Conservation (phyloP, 345 rosid species). For the Rhodomyrtus tomentosa region DNA sequence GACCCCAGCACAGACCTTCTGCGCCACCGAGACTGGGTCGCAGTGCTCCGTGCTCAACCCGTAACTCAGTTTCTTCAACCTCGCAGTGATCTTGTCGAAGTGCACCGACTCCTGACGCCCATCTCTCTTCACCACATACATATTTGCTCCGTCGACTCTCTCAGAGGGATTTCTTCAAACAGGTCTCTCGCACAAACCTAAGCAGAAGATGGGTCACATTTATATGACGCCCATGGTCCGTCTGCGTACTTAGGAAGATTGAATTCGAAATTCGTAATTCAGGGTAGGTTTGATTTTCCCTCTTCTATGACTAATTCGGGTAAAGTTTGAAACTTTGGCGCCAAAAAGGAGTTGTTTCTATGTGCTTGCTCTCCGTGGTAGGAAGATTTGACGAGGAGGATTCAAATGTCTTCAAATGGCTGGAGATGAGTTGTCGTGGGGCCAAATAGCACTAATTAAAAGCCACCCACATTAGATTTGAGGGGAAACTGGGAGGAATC, state of each 20-base stretch:
- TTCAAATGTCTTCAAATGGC: neutral
- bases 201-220: neutral
- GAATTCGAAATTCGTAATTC: neutral
- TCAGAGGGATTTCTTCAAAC: neutral
- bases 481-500: neutral
- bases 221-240: neutral
- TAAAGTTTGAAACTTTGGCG: neutral
- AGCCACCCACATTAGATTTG: neutral
- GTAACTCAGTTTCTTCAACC: slow-evolving; percentile 89
- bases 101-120: slow-evolving; percentile 90
- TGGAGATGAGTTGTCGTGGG: neutral
- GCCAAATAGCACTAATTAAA: neutral
- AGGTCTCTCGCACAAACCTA: neutral
- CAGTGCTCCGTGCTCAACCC: slow-evolving; percentile 92
- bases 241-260: neutral
- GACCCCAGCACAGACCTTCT: slow-evolving; percentile 98
- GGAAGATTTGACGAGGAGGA: neutral
- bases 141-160: slow-evolving; percentile 1
- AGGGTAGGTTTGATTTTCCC: neutral
- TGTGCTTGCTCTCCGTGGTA: neutral
- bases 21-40: slow-evolving; percentile 88
- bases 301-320: neutral
- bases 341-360: neutral
- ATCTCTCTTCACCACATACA: slow-evolving; percentile 94
- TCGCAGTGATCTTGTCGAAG: slow-evolving; percentile 92